Conservation (phyloP, 1,284 basidiomycete genomes). For the Boletus mariae region DNA sequence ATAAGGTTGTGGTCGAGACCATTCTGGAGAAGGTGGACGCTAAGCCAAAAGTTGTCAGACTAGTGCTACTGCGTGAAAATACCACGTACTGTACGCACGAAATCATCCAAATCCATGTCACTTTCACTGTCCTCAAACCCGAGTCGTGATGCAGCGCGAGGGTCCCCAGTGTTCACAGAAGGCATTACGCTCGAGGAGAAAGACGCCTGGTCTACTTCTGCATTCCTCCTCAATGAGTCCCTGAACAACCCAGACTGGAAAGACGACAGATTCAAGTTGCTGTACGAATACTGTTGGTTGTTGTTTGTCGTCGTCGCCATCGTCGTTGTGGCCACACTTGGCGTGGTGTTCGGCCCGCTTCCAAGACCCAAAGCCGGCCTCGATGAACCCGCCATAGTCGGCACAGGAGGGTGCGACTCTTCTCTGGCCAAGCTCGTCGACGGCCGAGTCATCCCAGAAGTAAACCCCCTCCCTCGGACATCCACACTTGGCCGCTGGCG, state of each 20-base stretch:
- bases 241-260: conserved; percentile 34
- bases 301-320: conserved; percentile 11
- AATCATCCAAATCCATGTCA: conserved; percentile 30
- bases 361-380: conserved; percentile 11
- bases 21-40: conserved; percentile 26
- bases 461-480: conserved; percentile 6
- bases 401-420: conserved; percentile 7
- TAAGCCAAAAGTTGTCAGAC: conserved; percentile 12
- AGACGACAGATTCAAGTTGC: conserved; percentile 30
- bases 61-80: background rate
- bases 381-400: background rate
- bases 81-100: conserved; percentile 14
- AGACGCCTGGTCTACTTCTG: conserved; percentile 24
- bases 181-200: conserved; percentile 9
- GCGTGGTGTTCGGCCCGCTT: background rate
- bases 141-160: conserved; percentile 12
- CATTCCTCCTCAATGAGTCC: conserved; percentile 32
- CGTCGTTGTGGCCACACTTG: conserved; percentile 5
- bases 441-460: conserved; percentile 13
- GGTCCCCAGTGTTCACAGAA: conserved; percentile 5
- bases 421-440: conserved; percentile 21
- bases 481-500: conserved; percentile 14
- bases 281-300: conserved; percentile 29
- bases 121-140: conserved; percentile 30
- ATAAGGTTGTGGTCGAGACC: conserved; percentile 24